Evolutionary conservation across 2,329 filamentous ascomycete species (phyloP), one percentile per base, ranked within the genome.

Genomic region (Xylariaceae sp.): DNA sequence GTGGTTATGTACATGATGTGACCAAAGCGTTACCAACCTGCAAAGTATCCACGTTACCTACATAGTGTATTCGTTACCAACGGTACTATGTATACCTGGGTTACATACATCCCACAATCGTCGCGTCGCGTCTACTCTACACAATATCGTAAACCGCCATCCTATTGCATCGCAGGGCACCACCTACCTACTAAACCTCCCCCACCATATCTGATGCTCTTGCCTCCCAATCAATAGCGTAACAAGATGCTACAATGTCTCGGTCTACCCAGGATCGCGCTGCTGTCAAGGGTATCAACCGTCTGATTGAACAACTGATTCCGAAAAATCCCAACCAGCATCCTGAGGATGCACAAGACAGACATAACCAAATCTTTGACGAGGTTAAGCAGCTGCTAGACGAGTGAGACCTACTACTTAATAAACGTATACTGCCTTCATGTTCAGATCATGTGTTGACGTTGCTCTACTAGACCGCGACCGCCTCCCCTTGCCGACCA

Each of bases 261-360:
- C 74, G 75, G 70, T 84, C 85, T 80, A 78, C 82, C 66, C 79
- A 81, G 66, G 80, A 84, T 69, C 89, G 90, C 77, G 84, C 96
- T 75, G 85, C 88, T 71, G 87, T 86, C 73, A 91, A n/a, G n/a
- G n/a, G 90, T 71, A 86, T 96, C 71, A 85, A 90, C 71, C 88
- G 89, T 74, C 81, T 96, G 70, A 86, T 96, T 70, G 80, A 87
- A 66, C 88, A 89, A 69, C 79, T 93, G 56, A 79, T 95, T 53
- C 89, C 89, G 52, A 77, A 81, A 48, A 81, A 86, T 61, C 80
- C 84, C 41, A 77, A 83, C 61, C 87, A 91, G 65, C 84, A 87
- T 68, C 86, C 90, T 60, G 85, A 84, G n/a, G 75, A 77, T 7
- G 84, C 85, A 19, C 86, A 92, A 69, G 80, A 88, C 65, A 85